A percentile compares a stretch with the other conserved stretches of the same genome.
phyloP scores from a whole-genome alignment of 75 land plant species.

The Larix kaempferi region DNA sequence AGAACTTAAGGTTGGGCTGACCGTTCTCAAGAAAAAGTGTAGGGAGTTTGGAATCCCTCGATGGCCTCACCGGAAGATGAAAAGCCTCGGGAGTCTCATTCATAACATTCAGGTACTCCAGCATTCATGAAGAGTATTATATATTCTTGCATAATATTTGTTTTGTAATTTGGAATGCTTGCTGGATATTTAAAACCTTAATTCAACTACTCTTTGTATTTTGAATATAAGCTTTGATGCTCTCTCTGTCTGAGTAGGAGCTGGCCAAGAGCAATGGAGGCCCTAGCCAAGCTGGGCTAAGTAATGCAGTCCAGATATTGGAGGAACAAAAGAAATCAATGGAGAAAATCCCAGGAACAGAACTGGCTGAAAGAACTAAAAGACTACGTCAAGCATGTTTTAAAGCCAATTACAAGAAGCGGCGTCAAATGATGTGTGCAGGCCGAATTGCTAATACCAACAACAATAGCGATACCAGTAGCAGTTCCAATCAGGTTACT shows the following conservation, averaged over 20 bases:
- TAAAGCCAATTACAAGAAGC: slow-evolving; percentile 87
- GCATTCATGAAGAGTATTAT: too few species aligned
- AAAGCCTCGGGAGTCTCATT: slow-evolving; percentile 78
- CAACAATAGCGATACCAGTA: too few species aligned
- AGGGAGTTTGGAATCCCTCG: slow-evolving; percentile 75
- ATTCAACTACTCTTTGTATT: too few species aligned
- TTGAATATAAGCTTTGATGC: too few species aligned
- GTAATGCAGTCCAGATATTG: slow-evolving; percentile 46
- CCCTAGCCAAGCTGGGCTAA: slow-evolving; percentile 25
- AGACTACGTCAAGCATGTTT: slow-evolving; percentile 85
- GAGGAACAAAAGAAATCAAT: slow-evolving; percentile 61
- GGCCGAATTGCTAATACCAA: too few species aligned
- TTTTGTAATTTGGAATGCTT: too few species aligned
- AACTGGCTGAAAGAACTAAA: slow-evolving; percentile 70
- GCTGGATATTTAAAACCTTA: too few species aligned
- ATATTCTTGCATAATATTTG: too few species aligned
- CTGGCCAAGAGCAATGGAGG: slow-evolving; percentile 50
- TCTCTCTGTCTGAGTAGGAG: slow-evolving; percentile 28
- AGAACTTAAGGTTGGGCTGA: slow-evolving; percentile 78
- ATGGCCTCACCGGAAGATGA: slow-evolving; percentile 88
- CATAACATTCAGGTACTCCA: slow-evolving; percentile 66
- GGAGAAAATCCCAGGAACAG: slow-evolving; percentile 61
- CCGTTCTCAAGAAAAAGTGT: slow-evolving; percentile 79
- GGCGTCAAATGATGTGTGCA: slow-evolving; percentile 12
- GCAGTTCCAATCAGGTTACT: too few species aligned